Evolutionary conservation across 2,329 filamentous ascomycete genomes (phyloP).

Genomic region (Chalaropsis thielavioides): DNA sequence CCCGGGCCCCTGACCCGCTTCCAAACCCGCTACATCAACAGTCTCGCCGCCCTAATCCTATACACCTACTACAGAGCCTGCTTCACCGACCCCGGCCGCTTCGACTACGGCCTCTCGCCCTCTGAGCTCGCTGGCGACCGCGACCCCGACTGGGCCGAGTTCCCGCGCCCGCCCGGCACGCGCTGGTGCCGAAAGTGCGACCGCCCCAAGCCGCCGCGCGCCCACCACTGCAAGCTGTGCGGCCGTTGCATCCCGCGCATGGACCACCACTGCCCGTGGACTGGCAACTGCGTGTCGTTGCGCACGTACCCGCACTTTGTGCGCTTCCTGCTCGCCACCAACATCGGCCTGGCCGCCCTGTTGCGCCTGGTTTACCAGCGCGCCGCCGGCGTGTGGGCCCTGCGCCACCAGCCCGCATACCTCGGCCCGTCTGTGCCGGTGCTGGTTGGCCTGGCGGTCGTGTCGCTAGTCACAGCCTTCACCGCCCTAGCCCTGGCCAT

Average conservation of each 20-base stretch:
- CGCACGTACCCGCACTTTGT: slow-evolving; percentile 71
- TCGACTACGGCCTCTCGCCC: slow-evolving; percentile 30
- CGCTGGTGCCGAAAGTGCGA: slow-evolving; percentile 66
- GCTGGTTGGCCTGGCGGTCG: slow-evolving; percentile 45
- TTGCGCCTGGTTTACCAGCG: slow-evolving; percentile 46
- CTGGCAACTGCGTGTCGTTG: slow-evolving; percentile 66
- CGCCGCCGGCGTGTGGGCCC: slow-evolving; percentile 44
- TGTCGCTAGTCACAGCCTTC: slow-evolving; percentile 43
- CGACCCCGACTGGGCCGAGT: slow-evolving; percentile 21
- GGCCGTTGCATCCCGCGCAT: slow-evolving; percentile 62
- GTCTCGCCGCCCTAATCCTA: slow-evolving; percentile 48
- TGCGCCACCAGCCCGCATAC: slow-evolving; percentile 56
- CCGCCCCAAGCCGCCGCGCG: slow-evolving; percentile 57
- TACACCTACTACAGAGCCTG: slow-evolving; percentile 52
- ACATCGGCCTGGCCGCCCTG: slow-evolving; percentile 48
- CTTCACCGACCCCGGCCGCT: slow-evolving; percentile 43
- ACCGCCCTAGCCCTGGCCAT: slow-evolving; percentile 49
- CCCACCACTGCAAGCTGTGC: slow-evolving; percentile 72
- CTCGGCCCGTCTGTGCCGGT: slow-evolving; percentile 50
- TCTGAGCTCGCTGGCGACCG: slow-evolving; percentile 24
- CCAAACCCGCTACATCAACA: slow-evolving; percentile 52
- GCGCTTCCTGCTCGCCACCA: slow-evolving; percentile 60
- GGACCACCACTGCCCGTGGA: slow-evolving; percentile 85
- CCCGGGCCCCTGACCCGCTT: slow-evolving; percentile 43
- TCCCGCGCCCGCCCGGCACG: slow-evolving; percentile 16